Conservation (phyloP, 164 flowering plant genomes). For the Stephania japonica region DNA sequence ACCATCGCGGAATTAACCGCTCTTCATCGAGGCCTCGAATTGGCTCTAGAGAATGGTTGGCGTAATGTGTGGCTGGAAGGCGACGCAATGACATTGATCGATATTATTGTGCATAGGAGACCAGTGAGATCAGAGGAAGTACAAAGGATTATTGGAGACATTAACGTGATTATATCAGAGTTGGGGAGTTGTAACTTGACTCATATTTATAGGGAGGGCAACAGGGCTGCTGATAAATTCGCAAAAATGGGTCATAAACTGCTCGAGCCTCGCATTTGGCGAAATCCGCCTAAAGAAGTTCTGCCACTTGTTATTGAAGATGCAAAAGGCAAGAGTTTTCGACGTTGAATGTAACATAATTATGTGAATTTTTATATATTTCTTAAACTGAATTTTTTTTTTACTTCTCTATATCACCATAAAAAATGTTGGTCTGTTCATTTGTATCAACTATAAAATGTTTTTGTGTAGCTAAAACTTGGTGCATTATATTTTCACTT, state of each 20-base stretch:
- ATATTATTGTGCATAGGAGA: slow-evolving; percentile 31
- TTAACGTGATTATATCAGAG: slow-evolving; percentile 45
- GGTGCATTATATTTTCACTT: neutral
- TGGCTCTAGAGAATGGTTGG: slow-evolving; percentile 65
- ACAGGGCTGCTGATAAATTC: slow-evolving; percentile 60
- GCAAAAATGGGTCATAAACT: slow-evolving; percentile 54
- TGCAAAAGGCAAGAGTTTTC: slow-evolving; percentile 46
- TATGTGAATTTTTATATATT: neutral
- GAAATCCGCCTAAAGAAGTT: slow-evolving; percentile 43
- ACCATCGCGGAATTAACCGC: slow-evolving; percentile 54
- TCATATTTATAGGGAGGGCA: slow-evolving; percentile 67
- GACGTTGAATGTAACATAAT: slow-evolving; percentile 28
- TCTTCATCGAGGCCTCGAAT: slow-evolving; percentile 54
- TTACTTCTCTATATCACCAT: neutral
- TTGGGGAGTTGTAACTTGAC: slow-evolving; percentile 36
- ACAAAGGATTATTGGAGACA: slow-evolving; percentile 28
- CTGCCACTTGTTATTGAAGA: slow-evolving; percentile 46
- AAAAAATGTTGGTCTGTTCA: neutral
- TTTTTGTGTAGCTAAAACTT: neutral
- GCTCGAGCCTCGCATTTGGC: slow-evolving; percentile 47
- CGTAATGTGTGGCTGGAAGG: slow-evolving; percentile 65
- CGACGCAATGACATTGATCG: slow-evolving; percentile 54
- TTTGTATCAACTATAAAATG: neutral
- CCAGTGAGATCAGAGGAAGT: slow-evolving; percentile 30
- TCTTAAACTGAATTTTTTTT: neutral